phyloP scores from a whole-genome alignment of 2,329 filamentous ascomycete species.

The Aspergillus pseudoglaucus region DNA sequence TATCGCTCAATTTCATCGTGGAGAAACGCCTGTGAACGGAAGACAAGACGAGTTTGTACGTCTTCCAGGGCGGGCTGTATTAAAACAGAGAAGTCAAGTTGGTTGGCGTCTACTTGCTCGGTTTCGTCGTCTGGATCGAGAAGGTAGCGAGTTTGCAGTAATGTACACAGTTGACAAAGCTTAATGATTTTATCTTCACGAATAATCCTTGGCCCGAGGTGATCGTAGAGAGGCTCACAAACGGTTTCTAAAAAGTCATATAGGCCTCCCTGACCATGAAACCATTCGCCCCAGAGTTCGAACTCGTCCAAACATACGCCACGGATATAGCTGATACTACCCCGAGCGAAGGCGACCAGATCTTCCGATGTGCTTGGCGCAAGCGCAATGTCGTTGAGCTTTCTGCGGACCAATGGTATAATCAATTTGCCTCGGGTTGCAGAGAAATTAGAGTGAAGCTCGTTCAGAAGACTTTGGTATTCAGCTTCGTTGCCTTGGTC shows the following conservation, averaged over 20 bases:
- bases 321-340: conserved; percentile 59
- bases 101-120: conserved; percentile 44
- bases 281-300: conserved; percentile 62
- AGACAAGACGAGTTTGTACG: conserved; percentile 60
- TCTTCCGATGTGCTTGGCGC: conserved; percentile 57
- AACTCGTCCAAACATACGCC: conserved; percentile 62
- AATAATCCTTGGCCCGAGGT: conserved; percentile 58
- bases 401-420: conserved; percentile 57
- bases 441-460: conserved; percentile 59
- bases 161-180: conserved; percentile 60
- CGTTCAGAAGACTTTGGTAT: conserved; percentile 60
- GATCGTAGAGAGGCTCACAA: conserved; percentile 62
- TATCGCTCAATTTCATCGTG: conserved; percentile 61
- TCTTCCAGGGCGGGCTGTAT: conserved; percentile 62
- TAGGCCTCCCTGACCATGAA: conserved; percentile 55
- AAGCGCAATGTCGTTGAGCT: conserved; percentile 49
- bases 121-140: conserved; percentile 51
- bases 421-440: conserved; percentile 54
- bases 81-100: conserved; percentile 56
- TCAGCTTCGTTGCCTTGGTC: conserved; percentile 55
- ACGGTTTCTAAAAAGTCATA: conserved; percentile 63
- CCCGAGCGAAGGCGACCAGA: conserved; percentile 58
- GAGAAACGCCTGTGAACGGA: conserved; percentile 57
- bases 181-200: conserved; percentile 61
- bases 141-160: conserved; percentile 61